phyloP scores from a whole-genome alignment of 768 basidiomycete species.

The Russula earlei region DNA sequence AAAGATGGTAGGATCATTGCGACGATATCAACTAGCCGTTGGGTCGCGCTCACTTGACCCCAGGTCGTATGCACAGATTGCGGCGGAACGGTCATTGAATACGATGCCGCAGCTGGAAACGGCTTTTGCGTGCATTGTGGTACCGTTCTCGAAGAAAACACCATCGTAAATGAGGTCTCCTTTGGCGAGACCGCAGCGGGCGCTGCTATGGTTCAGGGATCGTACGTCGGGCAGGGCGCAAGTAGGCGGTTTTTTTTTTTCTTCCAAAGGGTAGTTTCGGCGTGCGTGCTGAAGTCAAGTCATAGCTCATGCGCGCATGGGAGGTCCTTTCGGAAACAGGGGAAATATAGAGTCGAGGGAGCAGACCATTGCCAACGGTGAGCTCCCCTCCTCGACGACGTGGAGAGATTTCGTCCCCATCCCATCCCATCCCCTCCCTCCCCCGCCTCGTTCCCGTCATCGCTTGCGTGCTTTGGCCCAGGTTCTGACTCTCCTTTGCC shows the following conservation, averaged over 20 bases:
- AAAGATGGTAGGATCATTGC: constrained; percentile 11
- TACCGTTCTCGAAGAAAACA: constrained; percentile 86
- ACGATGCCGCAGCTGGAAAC: constrained; percentile 75
- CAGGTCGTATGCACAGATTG: constrained; percentile 62
- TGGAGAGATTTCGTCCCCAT: neutral
- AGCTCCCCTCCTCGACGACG: constrained; percentile 21
- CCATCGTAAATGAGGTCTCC: constrained; percentile 86
- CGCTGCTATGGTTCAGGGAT: constrained; percentile 91
- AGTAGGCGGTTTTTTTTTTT: constrained; percentile 59
- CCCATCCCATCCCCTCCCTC: neutral
- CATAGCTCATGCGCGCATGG: constrained; percentile 72
- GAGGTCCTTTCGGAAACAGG: constrained; percentile 72
- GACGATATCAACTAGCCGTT: neutral
- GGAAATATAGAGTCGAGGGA: constrained; percentile 77
- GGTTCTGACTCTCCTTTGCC: neutral
- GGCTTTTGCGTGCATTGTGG: constrained; percentile 83
- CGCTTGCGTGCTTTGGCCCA: neutral
- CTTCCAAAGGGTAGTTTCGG: neutral
- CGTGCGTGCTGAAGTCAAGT: neutral
- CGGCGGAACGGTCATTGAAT: constrained; percentile 77
- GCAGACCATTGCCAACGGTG: constrained; percentile 86
- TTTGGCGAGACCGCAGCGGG: constrained; percentile 93
- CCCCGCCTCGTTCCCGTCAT: too few relatives aligned
- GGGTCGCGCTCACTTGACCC: neutral
- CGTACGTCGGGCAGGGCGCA: constrained; percentile 83